Base-by-base conservation (phyloP, 495 filamentous ascomycete species). In the Penicillium egyptiacum region DNA sequence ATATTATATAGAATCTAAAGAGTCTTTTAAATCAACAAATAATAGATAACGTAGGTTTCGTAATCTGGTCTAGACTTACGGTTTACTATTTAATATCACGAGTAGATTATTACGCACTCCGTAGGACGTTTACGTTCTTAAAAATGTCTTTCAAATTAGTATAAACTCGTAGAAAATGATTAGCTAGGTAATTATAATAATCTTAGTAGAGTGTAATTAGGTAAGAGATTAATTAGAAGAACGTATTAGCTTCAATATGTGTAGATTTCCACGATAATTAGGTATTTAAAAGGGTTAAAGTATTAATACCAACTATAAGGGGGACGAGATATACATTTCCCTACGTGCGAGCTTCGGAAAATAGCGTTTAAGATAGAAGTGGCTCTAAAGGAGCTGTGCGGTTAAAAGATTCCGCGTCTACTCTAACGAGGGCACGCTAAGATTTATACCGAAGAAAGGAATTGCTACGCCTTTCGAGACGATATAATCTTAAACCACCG, bases 301-400 rank as follows among this genome's bases (percentile, higher is more conserved):
- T n/a, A 19, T 40, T 40, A 5, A 40, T 40, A n/a, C 39, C 39
- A 40, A 40, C 2, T 40, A 19, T 40, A 19, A 40, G 39, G 39
- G 39, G 8, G 46, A 50, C 23, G 47, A 75, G 39, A 40, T n/a
- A 9, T 40, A 40, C 39, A 40, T 19, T 40, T 25, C 2, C 23
- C 23, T 25, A 4, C 23, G 23, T 25, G 23, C 23, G 23, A 25
- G 23, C 23, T 25, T 25, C 23, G 2, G 23, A 25, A 25, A 25
- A n/a, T n/a, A n/a, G n/a, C n/a, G n/a, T n/a, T n/a, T n/a, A n/a
- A n/a, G n/a, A n/a, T n/a, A n/a, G n/a, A n/a, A n/a, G n/a, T n/a
- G n/a, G n/a, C n/a, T n/a, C n/a, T n/a, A n/a, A n/a, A n/a, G n/a
- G n/a, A n/a, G n/a, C n/a, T n/a, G n/a, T n/a, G n/a, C n/a, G n/a